Evolutionary conservation across 495 filamentous ascomycete genomes (phyloP).

Genomic region (Elasticomyces elasticus): DNA sequence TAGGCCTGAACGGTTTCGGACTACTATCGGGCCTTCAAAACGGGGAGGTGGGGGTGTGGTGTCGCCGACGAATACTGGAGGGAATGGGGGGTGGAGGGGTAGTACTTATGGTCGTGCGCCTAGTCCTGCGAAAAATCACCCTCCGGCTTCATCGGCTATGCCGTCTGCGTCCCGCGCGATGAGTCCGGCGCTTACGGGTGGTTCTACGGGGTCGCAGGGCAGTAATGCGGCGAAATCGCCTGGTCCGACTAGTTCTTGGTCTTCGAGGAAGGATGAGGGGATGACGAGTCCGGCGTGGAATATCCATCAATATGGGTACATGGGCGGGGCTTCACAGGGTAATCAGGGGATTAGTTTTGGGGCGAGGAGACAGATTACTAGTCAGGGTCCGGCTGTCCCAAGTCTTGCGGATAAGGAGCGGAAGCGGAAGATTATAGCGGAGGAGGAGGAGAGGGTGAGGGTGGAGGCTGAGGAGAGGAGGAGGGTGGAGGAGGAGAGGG

Average conservation of each 20-base stretch:
- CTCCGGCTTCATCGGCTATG: constrained; percentile 26
- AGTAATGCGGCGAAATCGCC: constrained; percentile 36
- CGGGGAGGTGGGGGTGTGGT: constrained; percentile 57
- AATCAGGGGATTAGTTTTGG: constrained; percentile 92
- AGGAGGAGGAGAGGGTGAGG: constrained; percentile 51
- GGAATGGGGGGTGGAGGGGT: constrained; percentile 13
- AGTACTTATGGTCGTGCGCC: constrained; percentile 32
- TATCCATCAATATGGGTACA: constrained; percentile 96
- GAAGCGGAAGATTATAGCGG: constrained; percentile 42
- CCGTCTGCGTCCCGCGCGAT: constrained; percentile 24
- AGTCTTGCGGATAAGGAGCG: constrained; percentile 60
- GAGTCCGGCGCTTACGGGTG: constrained; percentile 48
- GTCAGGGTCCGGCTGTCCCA: constrained; percentile 64
- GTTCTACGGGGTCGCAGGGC: constrained; percentile 30
- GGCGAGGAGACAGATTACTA: constrained; percentile 84
- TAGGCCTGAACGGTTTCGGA: constrained; percentile 62
- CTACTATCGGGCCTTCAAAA: constrained; percentile 62
- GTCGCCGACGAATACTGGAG: constrained; percentile 44
- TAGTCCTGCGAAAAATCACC: constrained; percentile 68
- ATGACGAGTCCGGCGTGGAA: constrained; percentile 90
- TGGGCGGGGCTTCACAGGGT: constrained; percentile 94
- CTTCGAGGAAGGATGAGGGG: constrained; percentile 69
- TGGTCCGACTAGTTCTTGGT: constrained; percentile 74
- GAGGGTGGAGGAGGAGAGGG: constrained; percentile 57
- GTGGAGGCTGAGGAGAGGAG: constrained; percentile 53